Evolutionary conservation across 148 eudicot species (phyloP).

Genomic region (Vaccinium myrtillus): DNA sequence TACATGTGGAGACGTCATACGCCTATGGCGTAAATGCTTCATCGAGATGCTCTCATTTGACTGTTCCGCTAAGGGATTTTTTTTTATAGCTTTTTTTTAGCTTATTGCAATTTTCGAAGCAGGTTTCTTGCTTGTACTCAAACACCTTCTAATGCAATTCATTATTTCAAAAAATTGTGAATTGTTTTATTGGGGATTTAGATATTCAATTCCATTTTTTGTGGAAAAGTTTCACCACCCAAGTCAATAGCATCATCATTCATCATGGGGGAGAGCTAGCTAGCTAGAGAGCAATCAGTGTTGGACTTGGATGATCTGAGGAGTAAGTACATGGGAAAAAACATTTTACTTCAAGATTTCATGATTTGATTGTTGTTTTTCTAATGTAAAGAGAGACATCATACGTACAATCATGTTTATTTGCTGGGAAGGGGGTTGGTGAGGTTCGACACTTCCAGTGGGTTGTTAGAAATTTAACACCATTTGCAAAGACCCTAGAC

Average conservation of each 20-base stretch:
- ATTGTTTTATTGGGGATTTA: no score
- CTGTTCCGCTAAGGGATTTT: no score
- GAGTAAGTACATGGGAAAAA: no score
- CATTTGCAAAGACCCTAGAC: background rate
- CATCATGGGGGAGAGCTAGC: background rate
- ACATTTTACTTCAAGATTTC: background rate
- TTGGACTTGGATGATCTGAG: background rate
- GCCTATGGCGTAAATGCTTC: no score
- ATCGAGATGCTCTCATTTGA: background rate
- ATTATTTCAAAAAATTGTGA: no score
- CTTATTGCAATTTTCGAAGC: no score
- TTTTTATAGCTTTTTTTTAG: no score
- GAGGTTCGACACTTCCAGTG: background rate
- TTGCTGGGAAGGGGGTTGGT: background rate
- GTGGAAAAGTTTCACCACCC: background rate
- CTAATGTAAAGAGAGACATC: background rate
- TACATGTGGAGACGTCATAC: no score
- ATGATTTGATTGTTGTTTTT: no score
- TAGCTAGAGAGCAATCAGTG: background rate
- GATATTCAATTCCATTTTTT: no score
- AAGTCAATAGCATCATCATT: background rate
- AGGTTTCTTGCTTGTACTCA: no score
- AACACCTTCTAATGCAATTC: no score
- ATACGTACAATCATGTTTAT: background rate
- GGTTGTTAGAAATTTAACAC: background rate